Evolutionary conservation across 768 basidiomycete genomes (phyloP).

Genomic region (Podaxis sp.): DNA sequence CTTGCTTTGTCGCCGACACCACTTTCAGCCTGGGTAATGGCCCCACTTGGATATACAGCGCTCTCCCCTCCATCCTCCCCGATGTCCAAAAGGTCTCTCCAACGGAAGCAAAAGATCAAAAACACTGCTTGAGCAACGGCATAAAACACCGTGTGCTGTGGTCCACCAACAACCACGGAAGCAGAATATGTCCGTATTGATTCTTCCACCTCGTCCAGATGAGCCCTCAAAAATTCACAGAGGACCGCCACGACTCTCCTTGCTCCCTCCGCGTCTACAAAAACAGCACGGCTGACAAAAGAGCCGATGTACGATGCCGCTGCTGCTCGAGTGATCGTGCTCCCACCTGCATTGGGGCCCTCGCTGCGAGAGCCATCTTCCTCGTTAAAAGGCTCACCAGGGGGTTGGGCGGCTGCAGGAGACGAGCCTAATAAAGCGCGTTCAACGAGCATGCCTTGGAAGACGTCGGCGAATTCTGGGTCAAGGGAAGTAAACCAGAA

Average conservation of each 20-base stretch:
- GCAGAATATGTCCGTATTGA: constrained; percentile 39
- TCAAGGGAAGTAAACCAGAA: constrained; percentile 96
- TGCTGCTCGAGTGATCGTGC: constrained; percentile 76
- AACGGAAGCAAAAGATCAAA: constrained; percentile 96
- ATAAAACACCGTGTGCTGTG: constrained; percentile 78
- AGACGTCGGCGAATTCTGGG: constrained; percentile 85
- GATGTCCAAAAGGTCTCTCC: constrained; percentile 79
- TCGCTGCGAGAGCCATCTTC: constrained; percentile 13
- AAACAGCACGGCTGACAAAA: constrained; percentile 87
- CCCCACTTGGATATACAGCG: constrained; percentile 14
- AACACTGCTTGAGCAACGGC: constrained; percentile 91
- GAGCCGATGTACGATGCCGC: constrained; percentile 93
- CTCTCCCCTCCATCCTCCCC: constrained; percentile 54
- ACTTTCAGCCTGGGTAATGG: not conserved
- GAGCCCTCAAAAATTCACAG: constrained; percentile 79
- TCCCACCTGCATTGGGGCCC: constrained; percentile 27
- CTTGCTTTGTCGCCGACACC: constrained; percentile 29
- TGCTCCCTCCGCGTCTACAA: constrained; percentile 74
- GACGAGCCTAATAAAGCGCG: constrained; percentile 66
- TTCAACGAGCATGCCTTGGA: constrained; percentile 92
- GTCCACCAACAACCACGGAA: constrained; percentile 16
- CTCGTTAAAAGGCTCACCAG: constrained; percentile 3
- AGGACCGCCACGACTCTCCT: constrained; percentile 77
- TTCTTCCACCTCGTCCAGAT: constrained; percentile 71
- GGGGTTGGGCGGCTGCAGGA: constrained; percentile 17